Evolutionary conservation across 2,329 filamentous ascomycete genomes (phyloP).

Genomic region (Xylaria sp.): DNA sequence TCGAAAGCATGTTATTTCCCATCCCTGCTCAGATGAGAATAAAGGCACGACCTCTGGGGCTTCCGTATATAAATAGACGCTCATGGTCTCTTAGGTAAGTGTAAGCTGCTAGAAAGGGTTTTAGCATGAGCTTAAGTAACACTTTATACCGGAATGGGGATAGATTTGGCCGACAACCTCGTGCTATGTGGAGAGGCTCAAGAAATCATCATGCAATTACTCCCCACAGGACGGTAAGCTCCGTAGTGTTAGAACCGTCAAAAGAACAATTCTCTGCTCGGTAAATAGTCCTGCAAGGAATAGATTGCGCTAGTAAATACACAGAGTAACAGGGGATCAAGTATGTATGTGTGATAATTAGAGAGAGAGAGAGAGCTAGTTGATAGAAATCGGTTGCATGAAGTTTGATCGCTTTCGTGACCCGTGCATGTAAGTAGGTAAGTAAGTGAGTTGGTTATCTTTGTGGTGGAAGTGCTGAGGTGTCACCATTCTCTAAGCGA

Average conservation of each 20-base stretch:
- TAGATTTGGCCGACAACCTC: not conserved
- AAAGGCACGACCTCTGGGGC: not conserved
- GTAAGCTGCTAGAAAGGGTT: slow-evolving; percentile 4
- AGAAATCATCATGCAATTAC: slow-evolving; percentile 2
- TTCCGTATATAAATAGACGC: not conserved
- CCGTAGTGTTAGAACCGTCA: slow-evolving; percentile 5
- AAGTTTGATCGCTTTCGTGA: not conserved
- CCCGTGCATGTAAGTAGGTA: too few relatives aligned
- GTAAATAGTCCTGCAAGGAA: not conserved
- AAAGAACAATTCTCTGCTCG: not conserved
- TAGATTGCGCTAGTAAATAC: not conserved
- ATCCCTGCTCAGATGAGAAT: not conserved
- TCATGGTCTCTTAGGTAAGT: not conserved
- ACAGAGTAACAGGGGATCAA: not conserved
- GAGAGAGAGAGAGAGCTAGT: not conserved
- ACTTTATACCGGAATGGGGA: slow-evolving; percentile 6
- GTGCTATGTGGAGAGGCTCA: slow-evolving; percentile 17
- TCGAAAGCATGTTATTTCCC: not conserved
- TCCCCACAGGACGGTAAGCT: slow-evolving; percentile 19
- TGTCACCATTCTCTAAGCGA: slow-evolving; percentile 12
- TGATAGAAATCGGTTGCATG: not conserved
- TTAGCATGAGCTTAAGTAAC: not conserved
- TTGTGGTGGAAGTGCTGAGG: not conserved
- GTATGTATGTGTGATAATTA: too few relatives aligned
- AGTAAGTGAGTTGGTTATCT: not conserved